Evolutionary conservation across 2,329 filamentous ascomycete genomes (phyloP), one percentile per base, ranked within the genome.

Genomic region (Botrytis medusae): DNA sequence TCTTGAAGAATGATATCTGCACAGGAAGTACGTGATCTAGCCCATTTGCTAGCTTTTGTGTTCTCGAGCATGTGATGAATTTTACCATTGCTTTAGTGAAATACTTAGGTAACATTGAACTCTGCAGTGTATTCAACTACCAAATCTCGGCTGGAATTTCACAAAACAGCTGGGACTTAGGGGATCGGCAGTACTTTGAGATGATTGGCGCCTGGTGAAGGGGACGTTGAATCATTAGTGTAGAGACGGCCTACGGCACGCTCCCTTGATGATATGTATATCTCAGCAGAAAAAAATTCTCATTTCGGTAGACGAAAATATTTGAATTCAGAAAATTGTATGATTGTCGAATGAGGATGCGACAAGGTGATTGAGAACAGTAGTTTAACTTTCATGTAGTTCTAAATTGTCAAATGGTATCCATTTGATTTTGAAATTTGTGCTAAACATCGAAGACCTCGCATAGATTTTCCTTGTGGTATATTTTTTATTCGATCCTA

Each of bases 281-380:
- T 14, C 25, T 51, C n/a, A n/a, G 25, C 10, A 51, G 25, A n/a
- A n/a, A n/a, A n/a, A 14, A 7, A 6, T 51, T 5, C 12, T 51
- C 48, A 51, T 54, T 14, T 2, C 1, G 51, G n/a, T 0, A 8
- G 51, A 29, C 14, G 16, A 54, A 29, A 54, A n/a, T 3, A 54
- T 18, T 1, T 18, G 3, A 6, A 29, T 54, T 9, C 2, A 29
- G 14, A 29, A 14, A 57, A 29, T 29, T 57, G 29, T 29, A 2
- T 18, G n/a, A 18, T 32, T 29, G 14, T 57, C 0, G 51, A 1
- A 29, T 18, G 0, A 54, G 5, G 1, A 29, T 32, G n/a, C 5
- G 14, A 18, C 2, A n/a, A 2, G 2, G 16, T 29, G 14, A 29
- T 57, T 29, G 51, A 8, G 51, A 18, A 57, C 1, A 32, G n/a